These are phyloP conservation scores for Amorphotheca resinae DNA, from an alignment of 495 filamentous ascomycete genomes.

Conservation along the genomic window DNA sequence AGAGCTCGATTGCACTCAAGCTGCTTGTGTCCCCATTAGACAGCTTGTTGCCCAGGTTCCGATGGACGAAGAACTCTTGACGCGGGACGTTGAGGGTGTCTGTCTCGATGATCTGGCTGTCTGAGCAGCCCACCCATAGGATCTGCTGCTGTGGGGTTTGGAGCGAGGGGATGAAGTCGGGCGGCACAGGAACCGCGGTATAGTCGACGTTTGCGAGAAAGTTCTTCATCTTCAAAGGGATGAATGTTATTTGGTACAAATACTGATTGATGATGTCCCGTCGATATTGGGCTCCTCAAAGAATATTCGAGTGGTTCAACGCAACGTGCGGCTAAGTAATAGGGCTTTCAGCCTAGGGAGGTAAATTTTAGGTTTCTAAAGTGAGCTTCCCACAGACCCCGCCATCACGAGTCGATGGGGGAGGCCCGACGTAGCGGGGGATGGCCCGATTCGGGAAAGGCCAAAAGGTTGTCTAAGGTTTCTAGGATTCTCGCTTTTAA, in stretches of 20 bases:
- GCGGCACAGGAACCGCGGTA: conserved; percentile 4
- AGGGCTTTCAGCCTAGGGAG: background rate
- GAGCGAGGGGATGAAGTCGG: conserved; percentile 24
- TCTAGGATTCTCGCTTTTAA: background rate
- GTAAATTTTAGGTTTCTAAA: background rate
- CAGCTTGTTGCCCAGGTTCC: conserved; percentile 30
- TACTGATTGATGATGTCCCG: too few species aligned
- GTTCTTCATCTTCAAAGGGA: background rate
- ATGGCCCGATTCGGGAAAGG: background rate
- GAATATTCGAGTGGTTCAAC: too few species aligned
- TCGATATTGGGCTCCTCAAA: too few species aligned
- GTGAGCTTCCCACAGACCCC: background rate
- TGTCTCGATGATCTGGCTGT: conserved; percentile 27
- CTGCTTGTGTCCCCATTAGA: conserved; percentile 26
- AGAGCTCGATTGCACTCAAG: conserved; percentile 25
- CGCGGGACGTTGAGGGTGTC: conserved; percentile 23
- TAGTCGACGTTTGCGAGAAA: conserved; percentile 2
- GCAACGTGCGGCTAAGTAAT: background rate
- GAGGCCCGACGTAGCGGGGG: background rate
- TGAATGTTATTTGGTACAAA: background rate
- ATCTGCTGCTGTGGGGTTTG: conserved; percentile 23
- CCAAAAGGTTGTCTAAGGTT: background rate
- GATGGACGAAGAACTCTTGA: conserved; percentile 30
- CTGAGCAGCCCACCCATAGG: conserved; percentile 34
- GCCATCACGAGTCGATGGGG: too few species aligned